Evolutionary conservation across 805 yeast genomes (phyloP).

Genomic region (Huiozyma naganishii): DNA sequence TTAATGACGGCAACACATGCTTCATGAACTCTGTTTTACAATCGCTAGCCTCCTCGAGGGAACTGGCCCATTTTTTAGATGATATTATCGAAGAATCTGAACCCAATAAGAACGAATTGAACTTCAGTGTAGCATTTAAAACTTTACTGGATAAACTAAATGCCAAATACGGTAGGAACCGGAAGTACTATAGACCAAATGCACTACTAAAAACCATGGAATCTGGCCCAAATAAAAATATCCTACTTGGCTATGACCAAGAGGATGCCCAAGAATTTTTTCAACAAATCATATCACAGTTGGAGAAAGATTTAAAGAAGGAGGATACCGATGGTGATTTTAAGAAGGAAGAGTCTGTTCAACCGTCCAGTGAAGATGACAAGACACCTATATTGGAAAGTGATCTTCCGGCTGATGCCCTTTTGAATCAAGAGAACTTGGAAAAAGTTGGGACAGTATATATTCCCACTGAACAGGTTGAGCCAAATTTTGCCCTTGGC

Average conservation of each 20-base stretch:
- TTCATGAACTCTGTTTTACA: conserved; percentile 90
- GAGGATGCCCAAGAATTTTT: conserved; percentile 97
- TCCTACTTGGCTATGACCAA: conserved; percentile 78
- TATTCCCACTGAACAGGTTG: conserved; percentile 67
- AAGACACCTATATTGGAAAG: conserved; percentile 16
- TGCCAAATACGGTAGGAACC: conserved; percentile 38
- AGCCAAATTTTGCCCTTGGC: conserved; percentile 41
- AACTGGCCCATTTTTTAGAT: conserved; percentile 46
- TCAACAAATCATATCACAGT: conserved; percentile 59
- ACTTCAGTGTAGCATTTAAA: conserved; percentile 45
- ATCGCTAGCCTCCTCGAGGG: conserved; percentile 62
- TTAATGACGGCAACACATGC: conserved; percentile 88
- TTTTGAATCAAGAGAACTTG: conserved; percentile 34
- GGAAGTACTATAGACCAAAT: conserved; percentile 52
- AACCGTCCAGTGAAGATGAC: conserved; percentile 5
- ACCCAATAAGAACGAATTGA: conserved; percentile 11
- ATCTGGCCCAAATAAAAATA: conserved; percentile 66
- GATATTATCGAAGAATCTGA: conserved; percentile 23
- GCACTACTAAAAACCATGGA: conserved; percentile 56
- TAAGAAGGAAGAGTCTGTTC: conserved; percentile 7
- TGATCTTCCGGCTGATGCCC: conserved; percentile 29
- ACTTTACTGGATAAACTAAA: conserved; percentile 47
- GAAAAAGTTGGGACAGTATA: conserved; percentile 56
- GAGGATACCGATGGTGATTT: conserved; percentile 7
- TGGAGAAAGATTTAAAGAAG: conserved; percentile 36